phyloP scores from a whole-genome alignment of 768 basidiomycete species.

The Boletales sp. region DNA sequence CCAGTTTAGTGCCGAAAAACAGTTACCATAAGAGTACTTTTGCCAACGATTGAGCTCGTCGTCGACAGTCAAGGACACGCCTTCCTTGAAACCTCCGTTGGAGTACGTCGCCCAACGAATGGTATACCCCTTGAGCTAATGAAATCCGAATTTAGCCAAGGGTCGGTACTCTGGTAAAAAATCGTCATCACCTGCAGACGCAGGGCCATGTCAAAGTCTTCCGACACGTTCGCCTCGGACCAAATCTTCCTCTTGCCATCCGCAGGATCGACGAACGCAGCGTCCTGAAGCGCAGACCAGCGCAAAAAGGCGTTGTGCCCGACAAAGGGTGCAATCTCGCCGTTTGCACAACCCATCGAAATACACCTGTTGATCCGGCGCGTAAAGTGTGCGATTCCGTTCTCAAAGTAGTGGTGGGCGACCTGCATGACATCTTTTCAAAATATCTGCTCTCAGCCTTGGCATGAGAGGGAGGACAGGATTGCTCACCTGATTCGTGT shows the following conservation, averaged over 20 bases:
- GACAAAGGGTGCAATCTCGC: conserved; percentile 74
- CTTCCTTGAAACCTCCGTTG: conserved; percentile 86
- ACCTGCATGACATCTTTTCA: conserved; percentile 82
- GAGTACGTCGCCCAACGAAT: conserved; percentile 77
- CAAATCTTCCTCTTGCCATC: conserved; percentile 65
- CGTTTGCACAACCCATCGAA: conserved; percentile 75
- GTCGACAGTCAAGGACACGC: conserved; percentile 84
- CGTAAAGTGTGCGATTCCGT: conserved; percentile 90
- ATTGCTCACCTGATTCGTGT: conserved; percentile 66
- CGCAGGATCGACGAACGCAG: conserved; percentile 59
- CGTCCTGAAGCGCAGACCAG: conserved; percentile 90
- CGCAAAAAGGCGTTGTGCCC: conserved; percentile 88
- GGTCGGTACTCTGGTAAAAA: conserved; percentile 43
- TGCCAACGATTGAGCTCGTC: conserved; percentile 94
- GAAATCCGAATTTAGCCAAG: conserved; percentile 41
- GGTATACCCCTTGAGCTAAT: conserved; percentile 29
- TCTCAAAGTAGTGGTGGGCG: conserved; percentile 85
- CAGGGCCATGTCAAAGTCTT: conserved; percentile 69
- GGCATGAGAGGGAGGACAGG: conserved; percentile 1
- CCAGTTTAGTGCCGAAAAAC: conserved; percentile 24
- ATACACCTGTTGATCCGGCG: conserved; percentile 85
- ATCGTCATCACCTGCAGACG: conserved; percentile 41
- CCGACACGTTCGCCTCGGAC: conserved; percentile 65
- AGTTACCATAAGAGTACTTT: conserved; percentile 71
- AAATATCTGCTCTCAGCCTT: conserved; percentile 26